These are phyloP conservation scores for Populus hybrid DNA, from an alignment of 441 rosid species.

Conservation along the genomic window DNA sequence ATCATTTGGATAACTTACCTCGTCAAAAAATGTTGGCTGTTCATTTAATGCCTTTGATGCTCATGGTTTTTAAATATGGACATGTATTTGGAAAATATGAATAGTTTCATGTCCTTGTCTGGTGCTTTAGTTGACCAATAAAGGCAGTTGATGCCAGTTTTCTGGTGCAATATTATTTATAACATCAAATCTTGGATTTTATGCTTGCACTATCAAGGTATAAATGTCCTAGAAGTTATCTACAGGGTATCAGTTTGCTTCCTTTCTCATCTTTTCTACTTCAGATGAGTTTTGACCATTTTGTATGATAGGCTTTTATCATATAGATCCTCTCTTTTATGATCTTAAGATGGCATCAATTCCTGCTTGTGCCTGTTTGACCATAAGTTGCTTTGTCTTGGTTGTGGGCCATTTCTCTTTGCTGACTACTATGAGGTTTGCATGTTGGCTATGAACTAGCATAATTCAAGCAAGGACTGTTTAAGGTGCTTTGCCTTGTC, in stretches of 20 bases:
- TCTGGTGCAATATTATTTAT: not conserved
- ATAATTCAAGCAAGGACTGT: not conserved
- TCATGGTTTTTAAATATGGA: not conserved
- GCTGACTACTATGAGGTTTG: not conserved
- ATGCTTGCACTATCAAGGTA: not conserved
- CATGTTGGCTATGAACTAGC: not conserved
- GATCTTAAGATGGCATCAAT: not conserved
- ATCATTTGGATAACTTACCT: not conserved
- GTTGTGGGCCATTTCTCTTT: not conserved
- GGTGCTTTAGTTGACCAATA: not conserved
- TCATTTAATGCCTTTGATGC: not conserved
- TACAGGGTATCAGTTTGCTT: not conserved
- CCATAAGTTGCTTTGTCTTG: not conserved
- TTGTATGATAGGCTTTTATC: not conserved
- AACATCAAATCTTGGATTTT: not conserved
- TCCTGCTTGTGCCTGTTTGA: not conserved
- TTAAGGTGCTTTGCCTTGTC: not conserved
- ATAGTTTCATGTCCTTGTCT: not conserved
- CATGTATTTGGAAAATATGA: not conserved
- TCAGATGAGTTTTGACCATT: not conserved
- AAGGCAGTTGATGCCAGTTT: not conserved
- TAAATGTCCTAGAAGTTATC: not conserved
- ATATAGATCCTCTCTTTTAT: not conserved
- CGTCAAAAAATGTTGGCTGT: not conserved
- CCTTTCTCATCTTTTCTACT: not conserved